These are phyloP conservation scores for Isochrysis galbana DNA, from an alignment of 78 protist genomes.

Conservation along the genomic window DNA sequence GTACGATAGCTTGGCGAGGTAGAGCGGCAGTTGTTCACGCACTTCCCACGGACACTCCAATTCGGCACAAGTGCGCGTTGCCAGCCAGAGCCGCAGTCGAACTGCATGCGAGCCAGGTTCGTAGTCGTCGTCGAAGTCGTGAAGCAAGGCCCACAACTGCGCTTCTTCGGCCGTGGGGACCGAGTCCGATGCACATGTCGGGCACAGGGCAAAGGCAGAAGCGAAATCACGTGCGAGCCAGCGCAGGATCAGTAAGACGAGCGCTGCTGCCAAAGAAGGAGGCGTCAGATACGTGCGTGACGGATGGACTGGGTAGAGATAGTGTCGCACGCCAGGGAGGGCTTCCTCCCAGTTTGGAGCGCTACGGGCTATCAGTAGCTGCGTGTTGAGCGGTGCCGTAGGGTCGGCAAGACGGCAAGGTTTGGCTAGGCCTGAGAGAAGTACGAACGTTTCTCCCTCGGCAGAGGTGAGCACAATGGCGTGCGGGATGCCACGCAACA, in stretches of 20 bases:
- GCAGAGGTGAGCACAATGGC: not conserved
- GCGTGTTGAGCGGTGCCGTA: not conserved
- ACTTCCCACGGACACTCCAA: not conserved
- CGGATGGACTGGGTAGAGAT: not conserved
- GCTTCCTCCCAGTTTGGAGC: not conserved
- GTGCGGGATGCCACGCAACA: constrained; percentile 15
- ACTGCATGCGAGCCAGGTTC: not conserved
- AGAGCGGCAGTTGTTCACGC: not conserved
- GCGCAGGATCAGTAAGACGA: not conserved
- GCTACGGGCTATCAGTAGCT: not conserved
- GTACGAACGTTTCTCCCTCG: not conserved
- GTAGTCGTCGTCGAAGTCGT: not conserved
- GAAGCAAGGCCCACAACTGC: not conserved
- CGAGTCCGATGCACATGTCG: not conserved
- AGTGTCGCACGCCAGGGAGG: not conserved
- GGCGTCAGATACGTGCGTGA: not conserved
- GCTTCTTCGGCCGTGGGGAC: not conserved
- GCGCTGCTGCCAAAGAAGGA: not conserved
- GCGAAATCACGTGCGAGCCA: constrained; percentile 9
- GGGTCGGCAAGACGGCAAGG: not conserved
- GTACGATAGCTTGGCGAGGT: not conserved
- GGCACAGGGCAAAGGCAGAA: not conserved
- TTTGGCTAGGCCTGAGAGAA: constrained; percentile 1
- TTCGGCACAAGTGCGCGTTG: not conserved
- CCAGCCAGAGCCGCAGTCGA: not conserved